Percentiles rank a stretch among this genome's conserved stretches.
These are phyloP conservation scores for Lactarius hatsudake DNA, from an alignment of 768 basidiomycete species.

Conservation along the genomic window DNA sequence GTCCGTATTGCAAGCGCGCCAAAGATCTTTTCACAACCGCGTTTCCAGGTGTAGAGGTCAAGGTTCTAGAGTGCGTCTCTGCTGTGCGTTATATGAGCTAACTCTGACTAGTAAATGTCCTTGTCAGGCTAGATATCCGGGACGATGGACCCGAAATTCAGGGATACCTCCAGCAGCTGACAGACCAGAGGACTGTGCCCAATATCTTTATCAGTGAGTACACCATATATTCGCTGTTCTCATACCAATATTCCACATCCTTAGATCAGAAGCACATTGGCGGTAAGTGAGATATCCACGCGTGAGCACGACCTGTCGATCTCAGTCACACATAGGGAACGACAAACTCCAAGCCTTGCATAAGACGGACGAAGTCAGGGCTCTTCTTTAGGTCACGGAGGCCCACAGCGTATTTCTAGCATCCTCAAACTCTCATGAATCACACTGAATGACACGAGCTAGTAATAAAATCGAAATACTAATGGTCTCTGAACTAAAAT, in stretches of 20 bases:
- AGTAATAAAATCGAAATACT: background rate
- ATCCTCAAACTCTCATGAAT: too few species aligned
- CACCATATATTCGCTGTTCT: background rate
- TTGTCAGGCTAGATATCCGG: constrained; percentile 52
- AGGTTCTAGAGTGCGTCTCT: constrained; percentile 38
- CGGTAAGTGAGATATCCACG: constrained; percentile 38
- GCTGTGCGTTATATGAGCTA: background rate
- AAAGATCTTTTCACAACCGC: constrained; percentile 38
- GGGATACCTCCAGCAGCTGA: constrained; percentile 58
- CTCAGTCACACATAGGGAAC: constrained; percentile 15
- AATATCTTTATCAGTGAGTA: constrained; percentile 69
- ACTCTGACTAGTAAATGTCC: background rate
- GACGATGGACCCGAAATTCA: constrained; percentile 65
- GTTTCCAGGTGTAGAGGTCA: constrained; percentile 34
- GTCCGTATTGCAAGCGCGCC: constrained; percentile 43
- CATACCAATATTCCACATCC: background rate
- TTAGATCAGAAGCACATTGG: constrained; percentile 54
- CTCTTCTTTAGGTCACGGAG: constrained; percentile 10
- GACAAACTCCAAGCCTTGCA: constrained; percentile 24
- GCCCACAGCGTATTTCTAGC: background rate
- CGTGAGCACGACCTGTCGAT: background rate
- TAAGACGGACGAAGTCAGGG: constrained; percentile 16
- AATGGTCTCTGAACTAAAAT: background rate
- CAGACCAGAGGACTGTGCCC: constrained; percentile 69
- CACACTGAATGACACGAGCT: background rate